Evolutionary conservation across 345 rosid species (phyloP), one percentile per base, ranked within the genome.

Genomic region (Toxicodendron radicans): DNA sequence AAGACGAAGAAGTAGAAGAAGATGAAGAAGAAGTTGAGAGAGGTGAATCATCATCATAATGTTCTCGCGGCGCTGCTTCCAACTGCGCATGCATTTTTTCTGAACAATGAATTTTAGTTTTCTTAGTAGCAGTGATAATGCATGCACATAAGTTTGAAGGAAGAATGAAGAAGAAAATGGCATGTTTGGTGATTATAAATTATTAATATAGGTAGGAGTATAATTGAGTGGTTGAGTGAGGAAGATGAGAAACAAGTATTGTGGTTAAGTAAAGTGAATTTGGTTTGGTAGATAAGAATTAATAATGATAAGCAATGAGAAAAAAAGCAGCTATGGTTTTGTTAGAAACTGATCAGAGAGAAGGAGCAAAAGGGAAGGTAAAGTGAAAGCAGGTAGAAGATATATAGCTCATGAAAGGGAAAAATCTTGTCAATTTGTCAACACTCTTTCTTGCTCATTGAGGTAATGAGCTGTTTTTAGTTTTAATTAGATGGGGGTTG

Each of bases 1-100:
- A 48, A 20, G 58, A 72, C 45, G 72, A 68, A 1, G 84, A 72
- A 16, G 87, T 76, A 1, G 72, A 69, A 7, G 81, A 82, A 0
- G 80, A 74, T 0, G 78, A 68, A 0, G 80, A 73, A 0, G 71
- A 77, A 11, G 80, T 18, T 13, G 74, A 65, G 20, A 76, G 43
- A 7, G 80, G 32, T 0, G 79, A 67, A 30, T 59, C 43, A 38
- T 38, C 43, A 38, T 38, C 53, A 41, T 21, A 41, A 23, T 1
- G n/a, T 54, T 62, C 58, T 5, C 18, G 49, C 9, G 66, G 49
- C 9, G 66, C 10, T 61, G 41, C 4, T 52, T 32, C 56, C 27
- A 18, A 17, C 60, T 61, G 45, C 68, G 58, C 73, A 78, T 67
- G 54, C 17, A 41, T 5, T 35, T 23, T 38, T 32, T 49, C 0